Percentiles rank a stretch among this genome's conserved stretches.
Conservation (phyloP, 805 yeast species). For the Diddensiella caesifluorescens region DNA sequence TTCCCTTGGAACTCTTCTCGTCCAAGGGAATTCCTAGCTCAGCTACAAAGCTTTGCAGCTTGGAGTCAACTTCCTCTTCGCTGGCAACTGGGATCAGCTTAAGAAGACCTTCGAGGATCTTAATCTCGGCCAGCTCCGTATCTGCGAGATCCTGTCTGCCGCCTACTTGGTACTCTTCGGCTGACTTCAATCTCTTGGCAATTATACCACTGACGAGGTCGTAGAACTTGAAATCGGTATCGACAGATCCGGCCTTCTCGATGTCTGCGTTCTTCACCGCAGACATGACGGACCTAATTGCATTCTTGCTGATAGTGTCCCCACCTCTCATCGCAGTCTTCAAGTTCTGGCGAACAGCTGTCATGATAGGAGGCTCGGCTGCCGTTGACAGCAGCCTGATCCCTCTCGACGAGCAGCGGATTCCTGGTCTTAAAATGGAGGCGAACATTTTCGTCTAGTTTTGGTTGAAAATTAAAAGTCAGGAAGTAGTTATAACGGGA, state of each 20-base stretch:
- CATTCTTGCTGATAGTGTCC: conserved; percentile 33
- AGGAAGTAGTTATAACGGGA: too few relatives aligned
- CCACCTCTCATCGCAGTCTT: conserved; percentile 46
- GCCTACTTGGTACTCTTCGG: conserved; percentile 42
- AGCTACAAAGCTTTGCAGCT: conserved; percentile 26
- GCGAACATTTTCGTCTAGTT: too few relatives aligned
- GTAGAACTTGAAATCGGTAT: conserved; percentile 28
- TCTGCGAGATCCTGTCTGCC: conserved; percentile 49
- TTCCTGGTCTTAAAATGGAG: too few relatives aligned
- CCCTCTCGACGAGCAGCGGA: too few relatives aligned
- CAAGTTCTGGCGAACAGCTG: conserved; percentile 38
- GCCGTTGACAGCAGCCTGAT: conserved; percentile 6
- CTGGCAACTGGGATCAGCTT: conserved; percentile 44
- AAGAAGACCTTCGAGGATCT: conserved; percentile 39
- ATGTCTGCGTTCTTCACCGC: conserved; percentile 33
- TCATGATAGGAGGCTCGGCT: conserved; percentile 34
- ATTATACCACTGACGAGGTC: conserved; percentile 40
- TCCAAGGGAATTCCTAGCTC: conserved; percentile 13
- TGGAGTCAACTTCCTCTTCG: conserved; percentile 38
- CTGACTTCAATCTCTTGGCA: conserved; percentile 43
- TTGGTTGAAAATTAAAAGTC: too few relatives aligned
- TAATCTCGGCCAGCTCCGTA: conserved; percentile 46
- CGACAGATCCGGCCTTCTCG: conserved; percentile 28
- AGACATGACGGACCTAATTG: conserved; percentile 31
- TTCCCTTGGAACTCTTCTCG: conserved; percentile 20